A percentile compares a stretch with the other conserved stretches of the same genome.
phyloP scores from a whole-genome alignment of 2,329 filamentous ascomycete genomes.

The Seiridium cupressi region DNA sequence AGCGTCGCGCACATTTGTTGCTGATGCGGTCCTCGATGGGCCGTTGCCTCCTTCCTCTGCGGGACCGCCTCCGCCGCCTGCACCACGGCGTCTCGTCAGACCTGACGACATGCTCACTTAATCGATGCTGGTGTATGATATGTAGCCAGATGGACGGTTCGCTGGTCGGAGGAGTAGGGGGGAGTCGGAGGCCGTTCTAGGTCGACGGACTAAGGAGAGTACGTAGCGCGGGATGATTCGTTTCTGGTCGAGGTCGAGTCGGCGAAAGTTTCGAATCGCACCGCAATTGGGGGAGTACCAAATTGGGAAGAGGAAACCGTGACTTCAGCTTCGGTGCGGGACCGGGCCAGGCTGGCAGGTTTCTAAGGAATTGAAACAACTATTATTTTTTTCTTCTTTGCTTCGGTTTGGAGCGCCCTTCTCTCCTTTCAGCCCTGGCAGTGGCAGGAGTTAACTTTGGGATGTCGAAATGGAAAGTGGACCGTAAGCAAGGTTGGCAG shows the following conservation, averaged over 20 bases:
- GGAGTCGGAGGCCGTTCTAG: not conserved
- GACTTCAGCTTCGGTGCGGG: not conserved
- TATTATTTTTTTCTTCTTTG: not conserved
- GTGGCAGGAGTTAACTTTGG: not conserved
- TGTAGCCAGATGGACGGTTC: not conserved
- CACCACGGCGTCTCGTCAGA: conserved; percentile 49
- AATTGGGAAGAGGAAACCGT: too few species aligned
- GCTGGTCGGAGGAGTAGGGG: not conserved
- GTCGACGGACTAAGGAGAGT: not conserved
- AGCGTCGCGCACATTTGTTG: conserved; percentile 51
- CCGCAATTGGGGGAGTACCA: too few species aligned
- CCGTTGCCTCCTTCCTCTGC: conserved; percentile 54
- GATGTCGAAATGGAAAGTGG: not conserved
- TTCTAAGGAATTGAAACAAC: not conserved
- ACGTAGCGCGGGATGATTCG: too few species aligned
- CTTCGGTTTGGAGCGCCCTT: not conserved
- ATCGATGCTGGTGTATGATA: not conserved
- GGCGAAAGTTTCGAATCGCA: too few species aligned
- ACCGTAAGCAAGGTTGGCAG: not conserved
- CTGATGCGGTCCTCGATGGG: conserved; percentile 57
- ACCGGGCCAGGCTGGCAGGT: not conserved
- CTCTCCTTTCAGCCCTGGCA: not conserved
- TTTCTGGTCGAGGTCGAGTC: too few species aligned
- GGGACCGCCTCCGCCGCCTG: conserved; percentile 48
- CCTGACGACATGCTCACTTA: conserved; percentile 36